Conservation (phyloP, 73 alveolate species). For the Paramecium octaurelia region DNA sequence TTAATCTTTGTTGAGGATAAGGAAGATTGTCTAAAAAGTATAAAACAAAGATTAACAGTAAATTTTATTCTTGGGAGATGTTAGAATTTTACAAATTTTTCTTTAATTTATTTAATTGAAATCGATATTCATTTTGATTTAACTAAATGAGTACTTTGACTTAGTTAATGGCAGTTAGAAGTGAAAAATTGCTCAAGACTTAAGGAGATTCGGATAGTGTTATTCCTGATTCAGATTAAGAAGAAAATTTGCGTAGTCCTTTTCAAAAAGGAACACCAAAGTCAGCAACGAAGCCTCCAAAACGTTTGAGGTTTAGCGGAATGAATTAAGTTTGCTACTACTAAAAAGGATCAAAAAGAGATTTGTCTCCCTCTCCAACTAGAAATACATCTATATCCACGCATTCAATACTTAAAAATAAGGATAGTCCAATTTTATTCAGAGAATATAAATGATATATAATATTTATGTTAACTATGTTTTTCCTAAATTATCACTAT, state of each 20-base stretch:
- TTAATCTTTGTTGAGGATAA: not conserved
- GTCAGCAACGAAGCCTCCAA: not conserved
- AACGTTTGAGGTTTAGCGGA: not conserved
- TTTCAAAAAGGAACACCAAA: not conserved
- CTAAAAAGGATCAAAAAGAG: not conserved
- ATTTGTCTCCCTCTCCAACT: not conserved
- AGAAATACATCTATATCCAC: not conserved
- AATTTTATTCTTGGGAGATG: not conserved
- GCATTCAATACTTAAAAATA: not conserved
- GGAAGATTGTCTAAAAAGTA: not conserved
- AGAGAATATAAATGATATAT: not conserved
- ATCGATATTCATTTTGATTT: not conserved
- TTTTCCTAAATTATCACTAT: not conserved
- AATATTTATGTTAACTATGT: not conserved
- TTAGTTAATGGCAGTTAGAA: not conserved
- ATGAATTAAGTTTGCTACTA: not conserved
- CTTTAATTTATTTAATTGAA: slow-evolving; percentile 1
- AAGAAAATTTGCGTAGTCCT: not conserved
- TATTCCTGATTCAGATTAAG: slow-evolving; percentile 17
- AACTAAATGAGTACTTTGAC: not conserved
- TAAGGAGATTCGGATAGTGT: slow-evolving; percentile 13
- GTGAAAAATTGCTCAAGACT: not conserved
- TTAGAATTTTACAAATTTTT: slow-evolving; percentile 31
- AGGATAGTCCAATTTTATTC: not conserved
- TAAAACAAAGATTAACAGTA: not conserved